Conservation (phyloP, 495 filamentous ascomycete genomes). For the Cudoniella acicularis region DNA sequence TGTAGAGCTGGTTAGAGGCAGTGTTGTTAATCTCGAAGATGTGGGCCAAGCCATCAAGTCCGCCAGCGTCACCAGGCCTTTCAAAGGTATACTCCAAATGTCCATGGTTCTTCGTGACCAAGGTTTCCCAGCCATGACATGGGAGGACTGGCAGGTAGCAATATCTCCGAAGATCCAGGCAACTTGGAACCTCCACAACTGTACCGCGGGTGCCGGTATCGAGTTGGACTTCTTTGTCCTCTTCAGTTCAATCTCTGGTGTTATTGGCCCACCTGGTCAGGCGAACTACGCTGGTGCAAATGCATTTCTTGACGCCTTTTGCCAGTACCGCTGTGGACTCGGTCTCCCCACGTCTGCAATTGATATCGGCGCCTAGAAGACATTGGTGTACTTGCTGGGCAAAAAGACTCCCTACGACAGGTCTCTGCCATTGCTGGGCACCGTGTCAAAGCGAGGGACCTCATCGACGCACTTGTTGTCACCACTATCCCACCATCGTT, state of each 20-base stretch:
- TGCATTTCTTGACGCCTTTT: constrained; percentile 53
- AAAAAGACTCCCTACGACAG: background rate
- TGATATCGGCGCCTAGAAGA: constrained; percentile 43
- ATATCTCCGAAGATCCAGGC: constrained; percentile 52
- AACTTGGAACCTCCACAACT: constrained; percentile 54
- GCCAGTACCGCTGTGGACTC: constrained; percentile 38
- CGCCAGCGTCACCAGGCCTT: too few species aligned
- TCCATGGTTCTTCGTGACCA: constrained; percentile 41
- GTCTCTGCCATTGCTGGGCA: too few species aligned
- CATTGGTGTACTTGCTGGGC: constrained; percentile 20
- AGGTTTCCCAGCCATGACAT: background rate
- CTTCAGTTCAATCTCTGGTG: constrained; percentile 56
- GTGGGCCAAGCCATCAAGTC: too few species aligned
- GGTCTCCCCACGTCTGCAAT: constrained; percentile 46
- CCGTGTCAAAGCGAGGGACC: too few species aligned
- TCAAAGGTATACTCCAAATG: constrained; percentile 46
- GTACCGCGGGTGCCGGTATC: background rate
- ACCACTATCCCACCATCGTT: too few species aligned
- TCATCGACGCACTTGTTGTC: too few species aligned
- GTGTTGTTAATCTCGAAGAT: too few species aligned
- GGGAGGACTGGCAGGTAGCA: constrained; percentile 39
- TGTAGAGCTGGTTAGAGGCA: background rate
- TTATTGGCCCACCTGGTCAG: constrained; percentile 55
- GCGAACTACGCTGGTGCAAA: constrained; percentile 61
- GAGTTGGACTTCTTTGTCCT: constrained; percentile 65